Base-by-base conservation (phyloP, 163 green algal species). In the Volvox carteri region DNA sequence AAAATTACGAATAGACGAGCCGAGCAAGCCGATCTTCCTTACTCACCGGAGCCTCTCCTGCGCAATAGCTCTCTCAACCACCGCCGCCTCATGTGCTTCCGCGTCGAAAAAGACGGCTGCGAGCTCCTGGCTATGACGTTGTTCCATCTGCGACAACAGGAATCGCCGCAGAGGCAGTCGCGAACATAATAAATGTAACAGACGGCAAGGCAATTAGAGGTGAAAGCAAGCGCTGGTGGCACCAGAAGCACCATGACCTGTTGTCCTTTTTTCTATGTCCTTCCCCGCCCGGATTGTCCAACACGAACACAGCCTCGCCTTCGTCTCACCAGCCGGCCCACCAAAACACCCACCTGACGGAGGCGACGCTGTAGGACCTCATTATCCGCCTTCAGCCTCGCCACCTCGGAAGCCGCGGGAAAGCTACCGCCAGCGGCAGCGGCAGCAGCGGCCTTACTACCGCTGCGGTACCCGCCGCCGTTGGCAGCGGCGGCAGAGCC, bases 41-140 rank as follows among this genome's bases (percentile, higher is more conserved):
- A n/a, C n/a, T n/a, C n/a, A 88, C 84, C 84, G 74, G 48, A 88
- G 84, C 50, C 70, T 37, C 84, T 88, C 84, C 52, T 76, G 25
- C 68, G 68, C 84, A 11, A 88, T 25, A 1, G 68, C 52, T 9
- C 28, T 12, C 68, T 88, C 84, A 68, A 88, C 68, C 68, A 33
- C 70, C 0, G 75, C 52, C 25, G 28, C 23, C 52, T 83, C 68
- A 50, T 92, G 54, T 33, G 79, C 42, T 35, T 88, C 67, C 16
- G 87, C 90, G 41, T 90, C 90, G 48, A 90, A 37, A 9, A 93
- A 44, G 48, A 91, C 90, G 21, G 86, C 80, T 7, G 76, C 86
- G 35, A 90, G 62, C 86, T 93, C 90, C 60, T 90, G 68, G 11
- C 37, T 62, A 68, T 88, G 84, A 4, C 50, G 84, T 52, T 74